These are phyloP conservation scores for Backusella circina DNA, from an alignment of 192 early-diverging fungal species.

Conservation along the genomic window DNA sequence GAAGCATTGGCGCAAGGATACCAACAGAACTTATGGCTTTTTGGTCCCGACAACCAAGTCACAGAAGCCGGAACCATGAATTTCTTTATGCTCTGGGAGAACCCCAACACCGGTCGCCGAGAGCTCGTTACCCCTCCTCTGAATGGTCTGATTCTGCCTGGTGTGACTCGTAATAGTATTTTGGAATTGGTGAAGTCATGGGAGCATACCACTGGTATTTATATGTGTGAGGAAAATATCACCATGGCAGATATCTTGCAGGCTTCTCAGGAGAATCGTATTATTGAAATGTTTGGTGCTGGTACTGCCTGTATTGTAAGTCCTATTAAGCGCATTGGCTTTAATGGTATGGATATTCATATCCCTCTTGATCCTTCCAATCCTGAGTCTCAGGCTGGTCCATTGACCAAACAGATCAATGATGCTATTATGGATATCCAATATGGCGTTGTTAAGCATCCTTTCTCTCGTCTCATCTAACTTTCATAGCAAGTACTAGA, in stretches of 20 bases:
- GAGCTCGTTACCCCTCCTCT: conserved; percentile 90
- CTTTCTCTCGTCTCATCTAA: conserved; percentile 85
- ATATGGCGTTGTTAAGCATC: conserved; percentile 80
- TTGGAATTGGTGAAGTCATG: conserved; percentile 71
- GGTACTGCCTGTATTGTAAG: conserved; percentile 94
- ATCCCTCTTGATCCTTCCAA: conserved; percentile 84
- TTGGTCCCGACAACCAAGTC: conserved; percentile 76
- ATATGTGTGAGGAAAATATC: conserved; percentile 80
- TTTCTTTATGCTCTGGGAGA: conserved; percentile 87
- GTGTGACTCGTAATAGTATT: conserved; percentile 93
- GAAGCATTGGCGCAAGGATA: conserved; percentile 85
- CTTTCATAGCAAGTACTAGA: conserved; percentile 7
- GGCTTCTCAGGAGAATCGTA: conserved; percentile 73
- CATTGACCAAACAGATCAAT: conserved; percentile 74
- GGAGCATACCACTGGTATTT: conserved; percentile 63
- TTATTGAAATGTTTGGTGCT: conserved; percentile 92
- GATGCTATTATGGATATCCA: conserved; percentile 90
- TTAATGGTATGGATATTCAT: conserved; percentile 68
- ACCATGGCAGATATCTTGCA: conserved; percentile 74
- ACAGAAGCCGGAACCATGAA: conserved; percentile 99
- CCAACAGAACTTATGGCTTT: conserved; percentile 94
- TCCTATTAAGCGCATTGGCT: conserved; percentile 85
- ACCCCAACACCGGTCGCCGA: conserved; percentile 63
- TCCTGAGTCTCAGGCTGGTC: conserved; percentile 78
- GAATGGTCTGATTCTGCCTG: conserved; percentile 92